Evolutionary conservation across 768 basidiomycete genomes (phyloP).

Genomic region (Boletus subcaerulescens): DNA sequence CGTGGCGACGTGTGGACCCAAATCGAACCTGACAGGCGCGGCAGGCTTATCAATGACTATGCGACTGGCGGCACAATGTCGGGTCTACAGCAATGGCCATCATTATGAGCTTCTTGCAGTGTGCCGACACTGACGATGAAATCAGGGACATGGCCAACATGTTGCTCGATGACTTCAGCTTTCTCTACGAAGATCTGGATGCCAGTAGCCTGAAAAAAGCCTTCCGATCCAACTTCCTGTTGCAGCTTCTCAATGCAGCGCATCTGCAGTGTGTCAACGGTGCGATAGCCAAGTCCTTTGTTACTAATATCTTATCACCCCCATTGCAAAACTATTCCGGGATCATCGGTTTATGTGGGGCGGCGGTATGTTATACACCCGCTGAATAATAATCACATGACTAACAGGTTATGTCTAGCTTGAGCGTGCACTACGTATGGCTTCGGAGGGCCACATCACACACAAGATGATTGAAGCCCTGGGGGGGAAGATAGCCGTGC

Average conservation of each 20-base stretch:
- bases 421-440: neutral
- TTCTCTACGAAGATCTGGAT: no score
- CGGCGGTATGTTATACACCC: neutral
- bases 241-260: no score
- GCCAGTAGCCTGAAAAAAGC: no score
- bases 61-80: neutral
- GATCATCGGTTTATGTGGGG: neutral
- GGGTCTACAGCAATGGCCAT: neutral
- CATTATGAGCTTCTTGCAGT: constrained; percentile 1
- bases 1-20: no score
- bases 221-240: no score
- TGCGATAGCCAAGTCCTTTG: no score
- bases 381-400: no score
- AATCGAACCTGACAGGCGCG: no score
- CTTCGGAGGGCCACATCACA: neutral
- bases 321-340: neutral
- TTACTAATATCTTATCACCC: no score
- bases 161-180: neutral
- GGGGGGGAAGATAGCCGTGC: neutral
- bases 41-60: constrained; percentile 5
- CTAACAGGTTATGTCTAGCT: neutral
- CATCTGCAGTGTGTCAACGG: no score
- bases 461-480: neutral
- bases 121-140: neutral
- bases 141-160: neutral